Evolutionary conservation across 2,329 filamentous ascomycete genomes (phyloP), one percentile per base, ranked within the genome.

Genomic region (Fusarium lateritium): DNA sequence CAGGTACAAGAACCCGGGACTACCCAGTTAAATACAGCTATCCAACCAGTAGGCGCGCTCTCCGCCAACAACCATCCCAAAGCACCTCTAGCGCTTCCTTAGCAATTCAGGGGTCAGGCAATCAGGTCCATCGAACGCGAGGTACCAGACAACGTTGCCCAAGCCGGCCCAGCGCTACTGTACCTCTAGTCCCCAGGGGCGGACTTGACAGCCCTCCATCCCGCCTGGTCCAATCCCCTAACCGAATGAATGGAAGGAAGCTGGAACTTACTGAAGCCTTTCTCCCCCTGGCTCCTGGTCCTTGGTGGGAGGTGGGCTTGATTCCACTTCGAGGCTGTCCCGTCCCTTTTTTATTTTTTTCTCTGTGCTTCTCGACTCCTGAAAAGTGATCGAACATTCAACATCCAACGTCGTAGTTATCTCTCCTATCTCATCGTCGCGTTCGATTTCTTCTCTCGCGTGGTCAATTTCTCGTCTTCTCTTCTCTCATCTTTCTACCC

Each of bases 141-240:
- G 54, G 67, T 70, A 70, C 67, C 66, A 61, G 67, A 54, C 65
- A 40, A 57, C 49, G 53, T 70, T 62, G 65, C 56, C 28, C 40
- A 34, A 62, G 46, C 39, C 34, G 56, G 67, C 60, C 55, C 49
- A 63, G 70, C 51, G 64, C 55, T 70, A 70, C 68, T 70, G 67
- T 70, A 57, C 56, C 28, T 52, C 33, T 55, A 57, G 67, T 24
- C 38, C 14, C 44, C 31, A 42, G 68, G 61, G 70, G 55, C 56
- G 68, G 70, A 66, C 70, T 62, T 73, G 71, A 73, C 71, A 73
- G 70, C 62, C 71, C 51, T 52, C 66, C 53, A 56, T 69, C 46
- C 67, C 57, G 40, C 43, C 33, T 34, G 22, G 40, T 47, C 46
- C 21, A 14, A 40, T 39, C 62, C 56, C 52, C 52, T 51, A 56